Base-by-base conservation (phyloP, 2,329 filamentous ascomycete genomes). In the Colletotrichum eleusines region DNA sequence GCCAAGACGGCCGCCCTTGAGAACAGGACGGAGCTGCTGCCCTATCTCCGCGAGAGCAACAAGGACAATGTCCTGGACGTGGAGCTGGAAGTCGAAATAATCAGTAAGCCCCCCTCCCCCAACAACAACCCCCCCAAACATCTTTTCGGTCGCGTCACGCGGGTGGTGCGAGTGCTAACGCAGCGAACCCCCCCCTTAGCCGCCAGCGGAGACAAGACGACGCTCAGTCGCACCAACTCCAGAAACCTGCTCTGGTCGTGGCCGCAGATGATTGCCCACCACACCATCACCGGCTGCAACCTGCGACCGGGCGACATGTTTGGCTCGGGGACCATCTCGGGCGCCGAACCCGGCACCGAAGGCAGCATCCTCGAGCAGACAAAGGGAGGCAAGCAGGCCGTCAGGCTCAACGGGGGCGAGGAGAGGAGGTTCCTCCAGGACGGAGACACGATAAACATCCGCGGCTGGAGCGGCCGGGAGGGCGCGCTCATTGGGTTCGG, bases 251-350 rank as follows among this genome's bases (percentile, higher is more conserved):
- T 95, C 1, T 96, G 90, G 86, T 95, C 92, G 0, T 96, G 94
- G 82, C 87, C 92, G 0, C 94, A 96, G 78, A 95, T 95, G 92
- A 83, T 96, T 44, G 88, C 93, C 0, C 93, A 96, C 80, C 93
- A 96, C 79, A 91, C 91, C 3, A 87, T 94, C 69, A 92, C 90
- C 0, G 93, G 93, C 8, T 96, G 93, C 79, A 90, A 91, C 9
- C 86, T 96, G 81, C 87, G 89, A 7, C 86, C 90, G 0, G 93
- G 93, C 54, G 93, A 97, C 76, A 78, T 96, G 53, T 81, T 97
- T 1, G 93, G 93, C 2, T 93, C 90, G 0, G 93, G 93, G 11
- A 96, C 93, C 0, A 95, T 96, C 74, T 83, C 81, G 0, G 93
- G 93, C 7, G 87, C 88, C 7, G 84, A 90, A 71, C 53, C 80